Evolutionary conservation across 108 stramenopile genomes (phyloP).

Genomic region (Mayamaea pseudoterrestris): DNA sequence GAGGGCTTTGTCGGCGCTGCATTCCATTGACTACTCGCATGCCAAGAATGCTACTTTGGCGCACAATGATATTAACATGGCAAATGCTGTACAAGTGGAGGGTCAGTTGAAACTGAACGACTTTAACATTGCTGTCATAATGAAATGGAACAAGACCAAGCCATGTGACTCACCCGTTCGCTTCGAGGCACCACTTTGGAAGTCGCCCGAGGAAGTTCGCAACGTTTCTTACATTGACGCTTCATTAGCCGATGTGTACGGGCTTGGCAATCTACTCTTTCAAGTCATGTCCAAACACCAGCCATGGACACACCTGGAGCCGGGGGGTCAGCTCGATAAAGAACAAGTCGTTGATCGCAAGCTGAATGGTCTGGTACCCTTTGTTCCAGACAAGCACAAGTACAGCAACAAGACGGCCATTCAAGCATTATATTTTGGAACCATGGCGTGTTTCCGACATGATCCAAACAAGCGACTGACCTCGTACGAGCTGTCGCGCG

Average conservation of each 20-base stretch:
- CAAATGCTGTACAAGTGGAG: constrained; percentile 4
- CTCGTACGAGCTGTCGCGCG: constrained; percentile 14
- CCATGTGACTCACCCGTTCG: constrained; percentile 27
- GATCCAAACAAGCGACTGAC: constrained; percentile 25
- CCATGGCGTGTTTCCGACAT: constrained; percentile 15
- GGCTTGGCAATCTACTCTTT: constrained; percentile 44
- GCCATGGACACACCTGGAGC: constrained; percentile 35
- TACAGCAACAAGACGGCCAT: constrained; percentile 7
- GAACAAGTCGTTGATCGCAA: constrained; percentile 6
- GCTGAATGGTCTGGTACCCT: constrained; percentile 5
- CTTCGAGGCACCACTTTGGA: constrained; percentile 24
- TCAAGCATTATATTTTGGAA: constrained; percentile 17
- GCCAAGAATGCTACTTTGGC: constrained; percentile 2
- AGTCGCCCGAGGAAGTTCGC: constrained; percentile 36
- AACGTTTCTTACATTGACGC: constrained; percentile 23
- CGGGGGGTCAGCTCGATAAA: background rate
- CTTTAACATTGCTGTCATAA: constrained; percentile 42
- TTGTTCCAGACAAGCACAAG: constrained; percentile 8
- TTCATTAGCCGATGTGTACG: constrained; percentile 59
- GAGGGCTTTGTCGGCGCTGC: constrained; percentile 37
- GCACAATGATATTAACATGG: constrained; percentile 6
- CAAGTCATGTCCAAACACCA: constrained; percentile 33
- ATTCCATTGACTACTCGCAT: constrained; percentile 25
- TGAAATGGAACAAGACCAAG: constrained; percentile 17
- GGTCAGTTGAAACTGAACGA: constrained; percentile 40